A percentile compares a stretch with the other conserved stretches of the same genome.
Evolutionary conservation across 176 grass and related monocot species (phyloP).

Genomic region (Paspalum vaginatum): DNA sequence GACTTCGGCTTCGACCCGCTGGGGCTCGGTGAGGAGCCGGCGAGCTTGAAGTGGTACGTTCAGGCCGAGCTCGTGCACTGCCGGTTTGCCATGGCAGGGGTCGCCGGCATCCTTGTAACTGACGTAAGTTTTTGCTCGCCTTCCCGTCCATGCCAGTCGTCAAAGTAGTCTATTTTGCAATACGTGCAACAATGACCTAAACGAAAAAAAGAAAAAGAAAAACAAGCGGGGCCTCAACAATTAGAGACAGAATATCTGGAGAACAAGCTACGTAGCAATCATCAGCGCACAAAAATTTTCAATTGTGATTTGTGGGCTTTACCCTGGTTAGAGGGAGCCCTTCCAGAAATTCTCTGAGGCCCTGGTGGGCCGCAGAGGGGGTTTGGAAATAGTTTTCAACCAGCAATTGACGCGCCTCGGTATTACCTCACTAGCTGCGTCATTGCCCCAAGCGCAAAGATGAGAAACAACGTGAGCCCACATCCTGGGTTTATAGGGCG

Average conservation of each 20-base stretch:
- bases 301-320: slow-evolving; percentile 12
- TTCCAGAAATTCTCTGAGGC: not conserved
- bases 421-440: slow-evolving; percentile 80
- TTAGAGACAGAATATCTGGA: too few relatives aligned
- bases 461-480: not conserved
- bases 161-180: not conserved
- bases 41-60: slow-evolving; percentile 74
- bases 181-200: too few relatives aligned
- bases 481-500: not conserved
- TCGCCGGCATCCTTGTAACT: slow-evolving; percentile 60
- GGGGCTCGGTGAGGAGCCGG: slow-evolving; percentile 74
- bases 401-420: slow-evolving; percentile 94
- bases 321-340: slow-evolving; percentile 22
- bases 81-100: slow-evolving; percentile 74
- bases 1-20: slow-evolving; percentile 91
- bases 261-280: too few relatives aligned
- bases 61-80: slow-evolving; percentile 95
- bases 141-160: too few relatives aligned
- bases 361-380: slow-evolving; percentile 36
- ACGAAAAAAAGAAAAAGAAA: too few relatives aligned
- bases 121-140: slow-evolving; percentile 35
- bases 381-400: slow-evolving; percentile 88
- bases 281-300: not conserved
- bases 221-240: too few relatives aligned
- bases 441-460: slow-evolving; percentile 92